Conservation (phyloP, 2,329 filamentous ascomycete genomes). For the Pestalotiopsis sp. region DNA sequence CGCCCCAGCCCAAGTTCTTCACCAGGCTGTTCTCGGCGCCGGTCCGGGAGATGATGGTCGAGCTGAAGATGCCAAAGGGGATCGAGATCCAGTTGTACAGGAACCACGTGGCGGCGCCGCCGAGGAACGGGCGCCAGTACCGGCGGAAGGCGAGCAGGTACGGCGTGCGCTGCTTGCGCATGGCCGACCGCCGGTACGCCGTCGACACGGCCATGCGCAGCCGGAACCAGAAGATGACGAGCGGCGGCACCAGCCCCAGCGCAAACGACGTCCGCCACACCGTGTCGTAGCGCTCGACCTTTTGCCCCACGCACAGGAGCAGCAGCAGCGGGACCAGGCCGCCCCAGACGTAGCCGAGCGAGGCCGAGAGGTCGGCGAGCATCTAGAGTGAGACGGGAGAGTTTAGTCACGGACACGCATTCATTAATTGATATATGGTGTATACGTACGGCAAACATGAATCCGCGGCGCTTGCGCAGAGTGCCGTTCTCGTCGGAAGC, state of each 20-base stretch:
- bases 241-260: constrained; percentile 50
- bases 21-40: constrained; percentile 43
- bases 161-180: constrained; percentile 46
- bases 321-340: constrained; percentile 53
- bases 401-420: not conserved
- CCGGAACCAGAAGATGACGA: constrained; percentile 56
- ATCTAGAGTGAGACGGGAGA: constrained; percentile 27
- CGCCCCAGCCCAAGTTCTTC: constrained; percentile 46
- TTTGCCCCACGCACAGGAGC: constrained; percentile 49
- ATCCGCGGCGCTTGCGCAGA: constrained; percentile 50
- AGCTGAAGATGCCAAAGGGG: constrained; percentile 58
- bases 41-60: constrained; percentile 50
- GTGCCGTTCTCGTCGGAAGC: constrained; percentile 51
- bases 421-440: not conserved
- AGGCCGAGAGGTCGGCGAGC: constrained; percentile 52
- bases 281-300: constrained; percentile 40
- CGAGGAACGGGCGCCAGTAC: constrained; percentile 53
- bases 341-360: constrained; percentile 53
- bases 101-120: constrained; percentile 53
- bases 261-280: constrained; percentile 56
- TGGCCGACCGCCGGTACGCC: constrained; percentile 48
- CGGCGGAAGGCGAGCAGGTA: constrained; percentile 49
- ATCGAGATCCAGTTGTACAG: constrained; percentile 57
- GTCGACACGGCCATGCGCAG: constrained; percentile 54
- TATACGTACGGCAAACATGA: constrained; percentile 49